These are phyloP conservation scores for Cutaneotrichosporon curvatum DNA, from an alignment of 1,284 basidiomycete genomes.

Conservation along the genomic window DNA sequence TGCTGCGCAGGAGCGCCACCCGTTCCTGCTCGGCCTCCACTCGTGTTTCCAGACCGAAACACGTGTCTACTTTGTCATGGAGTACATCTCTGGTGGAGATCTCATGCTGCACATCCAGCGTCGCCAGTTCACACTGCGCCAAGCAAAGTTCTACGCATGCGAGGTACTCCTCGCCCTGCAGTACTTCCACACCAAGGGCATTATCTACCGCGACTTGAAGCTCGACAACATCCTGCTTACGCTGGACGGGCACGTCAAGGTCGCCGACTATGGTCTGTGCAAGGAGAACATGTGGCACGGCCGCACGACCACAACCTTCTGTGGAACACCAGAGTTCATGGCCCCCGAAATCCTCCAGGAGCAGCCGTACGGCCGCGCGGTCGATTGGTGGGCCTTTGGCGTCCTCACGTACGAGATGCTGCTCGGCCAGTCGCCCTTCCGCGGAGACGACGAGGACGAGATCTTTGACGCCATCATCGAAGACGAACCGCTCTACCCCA, in stretches of 20 bases:
- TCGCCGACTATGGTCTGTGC: constrained; percentile 97
- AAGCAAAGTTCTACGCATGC: constrained; percentile 98
- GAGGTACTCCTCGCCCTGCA: constrained; percentile 94
- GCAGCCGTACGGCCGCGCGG: constrained; percentile 94
- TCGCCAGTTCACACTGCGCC: constrained; percentile 68
- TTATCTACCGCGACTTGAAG: constrained; percentile 91
- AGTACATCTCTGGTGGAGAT: constrained; percentile 69
- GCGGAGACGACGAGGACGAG: constrained; percentile 98
- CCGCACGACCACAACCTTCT: constrained; percentile 97
- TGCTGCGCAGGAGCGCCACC: constrained; percentile 91
- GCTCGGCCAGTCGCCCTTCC: constrained; percentile 96
- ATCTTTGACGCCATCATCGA: constrained; percentile 99
- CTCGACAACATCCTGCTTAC: constrained; percentile 97
- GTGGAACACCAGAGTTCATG: constrained; percentile 99
- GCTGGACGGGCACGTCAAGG: constrained; percentile 95
- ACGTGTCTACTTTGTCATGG: constrained; percentile 80
- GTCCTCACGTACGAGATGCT: constrained; percentile 99
- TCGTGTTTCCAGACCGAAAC: constrained; percentile 99
- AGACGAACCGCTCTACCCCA: constrained; percentile 96
- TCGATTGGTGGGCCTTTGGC: constrained; percentile 99
- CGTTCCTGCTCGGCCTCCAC: constrained; percentile 92
- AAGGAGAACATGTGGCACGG: constrained; percentile 99
- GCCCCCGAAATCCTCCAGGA: constrained; percentile 98
- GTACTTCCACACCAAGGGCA: constrained; percentile 97
- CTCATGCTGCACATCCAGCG: constrained; percentile 76